Evolutionary conservation across 2,329 filamentous ascomycete species (phyloP), one percentile per base, ranked within the genome.

Genomic region (Aspergillus sp.): DNA sequence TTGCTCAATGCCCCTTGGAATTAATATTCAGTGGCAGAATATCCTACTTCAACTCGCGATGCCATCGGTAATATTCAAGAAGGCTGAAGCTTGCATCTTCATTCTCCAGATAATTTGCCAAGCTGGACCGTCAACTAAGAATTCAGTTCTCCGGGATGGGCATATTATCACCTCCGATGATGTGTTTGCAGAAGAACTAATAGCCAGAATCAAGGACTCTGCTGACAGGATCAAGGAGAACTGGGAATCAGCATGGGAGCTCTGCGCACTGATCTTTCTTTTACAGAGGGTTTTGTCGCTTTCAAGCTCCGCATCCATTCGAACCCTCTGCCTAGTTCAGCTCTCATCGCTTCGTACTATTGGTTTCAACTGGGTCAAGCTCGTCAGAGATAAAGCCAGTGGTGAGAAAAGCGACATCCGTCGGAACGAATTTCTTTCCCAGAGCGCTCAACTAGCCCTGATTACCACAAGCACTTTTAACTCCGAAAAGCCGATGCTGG

Each of bases 11-110:
- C 76, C 80, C 0, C 65, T 80, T 1, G 84, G 84, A 0, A 57
- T 74, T 17, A 64, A 68, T 1, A 68, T 85, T 8, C 81, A 84
- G 50, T 88, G 84, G 81, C 64, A 74, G 8, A 87, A 86, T 53
- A 79, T 88, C 3, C 64, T 85, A 0, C 64, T 74, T 1, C 80
- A 86, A 62, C 67, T 88, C 3, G 67, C 71, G 0, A 70, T 74
- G 1, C 78, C 80, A 0, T 72, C 72, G 1, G 52, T 88, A 0
- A 79, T 84, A 44, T 80, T 85, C 36, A 80, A 78, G 11, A 80
- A 80, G 42, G 57, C 71, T 0, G 80, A 84, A 42, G 81, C 81
- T 0, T 70, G 70, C 5, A 60, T 79, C 2, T 64, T 86, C 0
- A 51, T 86, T 0, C 64, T 78, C 2, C 85, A 88, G 59, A 71